Evolutionary conservation across 1,284 basidiomycete genomes (phyloP).

Genomic region (Apiotrichum laibachii): DNA sequence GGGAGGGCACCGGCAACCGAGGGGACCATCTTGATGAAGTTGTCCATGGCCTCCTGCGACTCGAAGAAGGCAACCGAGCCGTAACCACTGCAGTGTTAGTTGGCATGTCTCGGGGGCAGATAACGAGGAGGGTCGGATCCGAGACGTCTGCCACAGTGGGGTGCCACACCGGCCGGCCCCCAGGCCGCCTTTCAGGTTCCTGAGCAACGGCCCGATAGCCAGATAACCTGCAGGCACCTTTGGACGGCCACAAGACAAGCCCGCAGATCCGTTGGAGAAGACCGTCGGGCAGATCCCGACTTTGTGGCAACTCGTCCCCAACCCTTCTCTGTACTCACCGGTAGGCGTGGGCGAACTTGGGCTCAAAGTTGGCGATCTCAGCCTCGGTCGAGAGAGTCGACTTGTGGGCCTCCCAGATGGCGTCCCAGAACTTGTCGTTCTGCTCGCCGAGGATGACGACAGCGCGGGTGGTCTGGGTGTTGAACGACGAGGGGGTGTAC

Average conservation of each 20-base stretch:
- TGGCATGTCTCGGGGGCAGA: no score
- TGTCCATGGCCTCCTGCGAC: constrained; percentile 51
- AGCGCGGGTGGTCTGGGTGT: constrained; percentile 54
- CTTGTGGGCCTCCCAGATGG: constrained; percentile 31
- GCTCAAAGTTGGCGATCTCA: constrained; percentile 14
- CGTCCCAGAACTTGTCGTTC: constrained; percentile 53
- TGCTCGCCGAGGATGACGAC: constrained; percentile 53
- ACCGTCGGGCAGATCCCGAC: no score
- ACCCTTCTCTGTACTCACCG: no score
- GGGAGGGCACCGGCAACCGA: constrained; percentile 19
- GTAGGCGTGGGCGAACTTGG: constrained; percentile 29
- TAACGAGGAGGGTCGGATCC: no score
- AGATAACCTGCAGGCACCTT: no score
- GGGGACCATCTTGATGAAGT: constrained; percentile 51
- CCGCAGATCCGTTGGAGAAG: no score
- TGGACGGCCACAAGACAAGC: no score
- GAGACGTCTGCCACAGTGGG: no score
- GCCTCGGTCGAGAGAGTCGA: constrained; percentile 9
- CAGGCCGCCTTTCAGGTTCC: no score
- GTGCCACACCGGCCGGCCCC: no score
- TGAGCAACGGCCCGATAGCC: no score
- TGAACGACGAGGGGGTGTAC: constrained; percentile 52
- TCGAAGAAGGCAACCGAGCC: constrained; percentile 56
- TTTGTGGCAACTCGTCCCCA: no score
- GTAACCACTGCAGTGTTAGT: constrained; percentile 51